Evolutionary conservation across 2,329 filamentous ascomycete genomes (phyloP), one percentile per base, ranked within the genome.

Genomic region (Verticillium nonalfalfae): DNA sequence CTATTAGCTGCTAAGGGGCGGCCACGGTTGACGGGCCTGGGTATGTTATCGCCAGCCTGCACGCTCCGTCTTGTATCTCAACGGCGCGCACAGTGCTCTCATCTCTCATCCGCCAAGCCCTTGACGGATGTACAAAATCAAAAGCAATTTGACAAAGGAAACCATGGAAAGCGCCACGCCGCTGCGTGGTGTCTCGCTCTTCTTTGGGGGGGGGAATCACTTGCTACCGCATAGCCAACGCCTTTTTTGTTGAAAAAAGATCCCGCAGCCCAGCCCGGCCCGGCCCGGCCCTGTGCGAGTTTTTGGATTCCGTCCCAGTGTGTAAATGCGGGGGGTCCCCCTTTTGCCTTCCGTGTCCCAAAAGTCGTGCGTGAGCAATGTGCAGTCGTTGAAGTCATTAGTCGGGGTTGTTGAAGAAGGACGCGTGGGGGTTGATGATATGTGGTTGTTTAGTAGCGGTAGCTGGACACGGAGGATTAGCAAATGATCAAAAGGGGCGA

Each of bases 11-110:
- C 52, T 15, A 4, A 26, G 21, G n/a, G 7, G 68, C 62, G 71
- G 71, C 75, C 76, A 69, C 76, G 77, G 77, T 79, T 79, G 77
- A 79, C 75, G 77, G 75, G 75, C 72, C 69, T 63, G 64, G 57
- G 45, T 58, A 31, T 38, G 35, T 38, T 36, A 10, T 55, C 52
- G 52, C 52, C 52, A 33, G 21, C 15, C 26, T 34, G 14, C 52
- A 11, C 52, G 26, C 26, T 26, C 26, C 21, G 52, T 13, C 52
- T 11, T 18, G 21, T 55, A 21, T 15, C 14, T 26, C 15, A 5
- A 45, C 40, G 40, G 40, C 40, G n/a, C 40, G 40, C 40, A 55
- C 26, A 4, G 26, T 26, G 26, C 26, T 57, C 34, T 60, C 33
- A 45, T 38, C 59, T 59, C 33, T 61, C 61, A 26, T 59, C 63